Evolutionary conservation across 2,329 filamentous ascomycete genomes (phyloP), one percentile per base, ranked within the genome.

Genomic region (Diplodia sapinea): DNA sequence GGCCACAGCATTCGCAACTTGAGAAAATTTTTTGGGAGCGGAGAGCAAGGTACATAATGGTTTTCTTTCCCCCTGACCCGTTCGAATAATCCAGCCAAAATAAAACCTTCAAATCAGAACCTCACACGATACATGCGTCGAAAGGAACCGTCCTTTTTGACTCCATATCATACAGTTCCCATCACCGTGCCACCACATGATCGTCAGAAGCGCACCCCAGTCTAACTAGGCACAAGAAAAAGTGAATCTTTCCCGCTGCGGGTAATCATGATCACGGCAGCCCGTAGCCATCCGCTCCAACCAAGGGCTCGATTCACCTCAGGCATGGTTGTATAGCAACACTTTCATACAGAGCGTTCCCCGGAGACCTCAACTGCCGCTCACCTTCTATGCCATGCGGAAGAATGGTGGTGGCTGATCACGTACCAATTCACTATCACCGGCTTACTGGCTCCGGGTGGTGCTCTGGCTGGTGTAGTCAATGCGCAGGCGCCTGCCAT

Each of bases 401-500:
- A 20, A 47, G 43, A n/a, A 11, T 7, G n/a, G 43, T 9, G 43
- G 43, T 12, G n/a, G 29, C 52, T 26, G 20, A 15, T 38, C 8
- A 40, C 6, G 4, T 40, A 17, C 33, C n/a, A 17, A 5, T 8
- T 6, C 4, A 40, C 6, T 15, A 7, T 13, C 54, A 40, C 20
- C 59, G 55, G 17, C 72, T 73, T 68, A 20, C 17, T 23, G 1
- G n/a, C 1, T 26, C 11, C 43, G n/a, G 20, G 70, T 11, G 8
- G 36, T 9, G 11, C 36, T 11, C 36, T 12, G 36, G 74, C 31
- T 33, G 70, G 85, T 85, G 79, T 81, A 96, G 77, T 93, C 90
- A 29, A 94, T 72, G 67, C 85, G 85, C 71, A 96, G 80, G 65
- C 78, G 75, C 66, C 92, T 86, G 51, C 89, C 89, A 72, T 89